A percentile compares a stretch with the other conserved stretches of the same genome.
Conservation (phyloP, 225 moss, liverwort and hornwort genomes). For the Antitrichia curtipendula region DNA sequence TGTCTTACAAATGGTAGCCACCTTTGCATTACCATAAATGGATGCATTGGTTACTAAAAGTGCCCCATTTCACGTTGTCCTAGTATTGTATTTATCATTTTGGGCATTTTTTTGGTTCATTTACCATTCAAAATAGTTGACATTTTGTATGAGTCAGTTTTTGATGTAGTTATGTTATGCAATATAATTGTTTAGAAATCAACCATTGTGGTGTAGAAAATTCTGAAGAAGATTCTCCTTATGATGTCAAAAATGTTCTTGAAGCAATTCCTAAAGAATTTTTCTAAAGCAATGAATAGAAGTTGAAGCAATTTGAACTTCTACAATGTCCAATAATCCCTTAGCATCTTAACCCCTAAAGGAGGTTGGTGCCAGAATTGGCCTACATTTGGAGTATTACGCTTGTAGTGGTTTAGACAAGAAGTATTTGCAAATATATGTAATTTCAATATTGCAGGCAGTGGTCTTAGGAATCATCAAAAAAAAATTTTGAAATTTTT, state of each 20-base stretch:
- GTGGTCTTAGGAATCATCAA: too few species aligned
- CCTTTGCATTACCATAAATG: not conserved
- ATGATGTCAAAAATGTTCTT: not conserved
- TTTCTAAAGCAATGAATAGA: too few species aligned
- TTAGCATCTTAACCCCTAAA: too few species aligned
- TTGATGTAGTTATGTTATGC: not conserved
- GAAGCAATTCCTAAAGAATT: not conserved
- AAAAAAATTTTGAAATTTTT: too few species aligned
- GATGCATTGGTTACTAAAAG: not conserved
- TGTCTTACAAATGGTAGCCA: not conserved
- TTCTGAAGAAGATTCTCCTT: not conserved
- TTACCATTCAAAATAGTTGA: not conserved
- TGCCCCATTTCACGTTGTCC: accelerated
- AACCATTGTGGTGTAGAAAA: not conserved
- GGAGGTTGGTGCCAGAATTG: too few species aligned
- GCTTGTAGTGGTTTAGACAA: too few species aligned
- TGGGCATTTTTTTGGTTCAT: not conserved
- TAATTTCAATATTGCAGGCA: too few species aligned
- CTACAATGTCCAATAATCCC: too few species aligned
- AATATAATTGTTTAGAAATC: not conserved
- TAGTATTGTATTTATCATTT: not conserved
- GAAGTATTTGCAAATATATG: too few species aligned
- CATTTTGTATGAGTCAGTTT: not conserved
- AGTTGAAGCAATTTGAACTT: too few species aligned
- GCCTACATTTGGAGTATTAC: too few species aligned